Conservation (phyloP, 106 monocot species). For the Dendrobium huoshanense region DNA sequence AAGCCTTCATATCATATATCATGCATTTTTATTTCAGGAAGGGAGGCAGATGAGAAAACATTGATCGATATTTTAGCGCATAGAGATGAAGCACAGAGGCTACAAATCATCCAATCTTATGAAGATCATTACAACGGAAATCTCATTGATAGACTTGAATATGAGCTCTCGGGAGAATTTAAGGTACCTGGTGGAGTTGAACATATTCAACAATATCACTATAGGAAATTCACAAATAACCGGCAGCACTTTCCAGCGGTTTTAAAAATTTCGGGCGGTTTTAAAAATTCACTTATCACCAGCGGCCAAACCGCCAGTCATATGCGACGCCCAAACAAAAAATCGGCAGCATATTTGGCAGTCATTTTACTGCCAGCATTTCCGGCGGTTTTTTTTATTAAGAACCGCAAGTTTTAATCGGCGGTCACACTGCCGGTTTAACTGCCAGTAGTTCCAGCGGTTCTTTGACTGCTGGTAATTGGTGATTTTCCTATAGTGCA, state of each 20-base stretch:
- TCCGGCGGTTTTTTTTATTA: neutral
- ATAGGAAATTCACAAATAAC: too few relatives aligned
- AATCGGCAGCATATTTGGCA: neutral
- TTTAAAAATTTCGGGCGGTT: too few relatives aligned
- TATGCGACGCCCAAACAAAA: too few relatives aligned
- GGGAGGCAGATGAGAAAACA: conserved; percentile 85
- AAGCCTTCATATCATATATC: too few relatives aligned
- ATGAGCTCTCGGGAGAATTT: conserved; percentile 73
- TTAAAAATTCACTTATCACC: too few relatives aligned
- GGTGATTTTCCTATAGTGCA: neutral
- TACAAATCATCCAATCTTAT: conserved; percentile 49
- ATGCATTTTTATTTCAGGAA: conserved; percentile 27
- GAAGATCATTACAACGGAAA: conserved; percentile 65
- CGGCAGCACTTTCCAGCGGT: too few relatives aligned
- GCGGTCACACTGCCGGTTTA: too few relatives aligned
- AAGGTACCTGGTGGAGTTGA: conserved; percentile 25
- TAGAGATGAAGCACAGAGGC: conserved; percentile 67
- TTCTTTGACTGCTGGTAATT: neutral
- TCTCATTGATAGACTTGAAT: conserved; percentile 71
- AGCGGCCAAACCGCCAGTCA: neutral
- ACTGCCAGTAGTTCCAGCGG: too few relatives aligned
- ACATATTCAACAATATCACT: too few relatives aligned
- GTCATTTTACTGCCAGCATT: too few relatives aligned
- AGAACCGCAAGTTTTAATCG: neutral
- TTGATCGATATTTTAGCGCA: conserved; percentile 64